Percentiles rank a stretch among this genome's conserved stretches.
These are phyloP conservation scores for Sporisorium graminicola DNA, from an alignment of 1,284 basidiomycete species.

Conservation along the genomic window DNA sequence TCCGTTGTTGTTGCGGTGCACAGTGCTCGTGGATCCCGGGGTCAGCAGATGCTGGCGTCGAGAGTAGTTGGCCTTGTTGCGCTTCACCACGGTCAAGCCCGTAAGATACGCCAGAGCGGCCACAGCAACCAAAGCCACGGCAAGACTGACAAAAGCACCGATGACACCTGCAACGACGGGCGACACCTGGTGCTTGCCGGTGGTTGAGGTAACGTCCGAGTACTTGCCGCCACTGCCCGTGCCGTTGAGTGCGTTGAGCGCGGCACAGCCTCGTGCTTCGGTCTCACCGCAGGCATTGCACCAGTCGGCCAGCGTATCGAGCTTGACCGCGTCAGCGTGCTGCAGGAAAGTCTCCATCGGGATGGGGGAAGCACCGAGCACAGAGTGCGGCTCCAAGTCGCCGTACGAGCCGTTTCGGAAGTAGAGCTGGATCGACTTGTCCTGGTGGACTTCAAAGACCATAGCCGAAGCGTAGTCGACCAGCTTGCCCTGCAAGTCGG, in stretches of 20 bases:
- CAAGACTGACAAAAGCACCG: conserved; percentile 58
- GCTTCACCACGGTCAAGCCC: conserved; percentile 34
- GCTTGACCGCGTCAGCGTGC: conserved; percentile 74
- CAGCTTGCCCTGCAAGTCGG: conserved; percentile 63
- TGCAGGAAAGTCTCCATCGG: conserved; percentile 83
- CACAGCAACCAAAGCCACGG: conserved; percentile 43
- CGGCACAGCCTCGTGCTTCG: conserved; percentile 51
- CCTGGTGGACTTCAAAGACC: conserved; percentile 77
- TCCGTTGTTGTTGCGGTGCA: conserved; percentile 22
- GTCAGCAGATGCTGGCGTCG: conserved; percentile 26
- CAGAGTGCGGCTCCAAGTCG: conserved; percentile 54
- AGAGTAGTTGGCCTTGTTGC: conserved; percentile 19
- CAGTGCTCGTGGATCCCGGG: conserved; percentile 19
- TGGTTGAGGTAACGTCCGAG: conserved; percentile 50
- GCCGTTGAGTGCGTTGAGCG: conserved; percentile 58
- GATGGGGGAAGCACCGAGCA: conserved; percentile 72
- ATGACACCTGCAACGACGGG: conserved; percentile 63
- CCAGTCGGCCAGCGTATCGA: conserved; percentile 70
- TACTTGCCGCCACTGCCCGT: conserved; percentile 57
- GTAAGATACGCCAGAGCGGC: conserved; percentile 18
- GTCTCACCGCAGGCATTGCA: conserved; percentile 69
- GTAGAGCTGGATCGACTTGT: conserved; percentile 76
- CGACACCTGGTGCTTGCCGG: conserved; percentile 58
- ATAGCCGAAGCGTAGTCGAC: conserved; percentile 84
- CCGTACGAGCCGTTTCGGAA: conserved; percentile 83